These are phyloP conservation scores for Citrullus colocynthis DNA, from an alignment of 306 rosid species.

Conservation along the genomic window DNA sequence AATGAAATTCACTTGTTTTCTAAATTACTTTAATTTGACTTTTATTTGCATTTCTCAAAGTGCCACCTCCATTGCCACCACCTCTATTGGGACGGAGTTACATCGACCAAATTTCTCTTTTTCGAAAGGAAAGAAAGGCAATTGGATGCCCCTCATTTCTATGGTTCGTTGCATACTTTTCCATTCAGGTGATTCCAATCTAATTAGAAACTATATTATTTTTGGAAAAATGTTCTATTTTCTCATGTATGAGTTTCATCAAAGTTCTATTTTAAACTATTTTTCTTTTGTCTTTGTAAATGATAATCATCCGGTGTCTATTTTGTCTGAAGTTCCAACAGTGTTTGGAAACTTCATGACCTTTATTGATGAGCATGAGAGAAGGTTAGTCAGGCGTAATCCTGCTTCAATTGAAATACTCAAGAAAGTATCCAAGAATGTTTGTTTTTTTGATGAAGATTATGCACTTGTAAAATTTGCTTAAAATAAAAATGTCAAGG, in stretches of 20 bases:
- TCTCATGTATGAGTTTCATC: not conserved
- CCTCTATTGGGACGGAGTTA: constrained; percentile 83
- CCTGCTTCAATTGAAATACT: not conserved
- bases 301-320: not conserved
- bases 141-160: constrained; percentile 67
- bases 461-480: not conserved
- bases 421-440: not conserved
- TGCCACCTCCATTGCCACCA: constrained; percentile 92
- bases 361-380: not conserved
- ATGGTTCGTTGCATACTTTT: constrained; percentile 42
- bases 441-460: not conserved
- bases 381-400: not conserved
- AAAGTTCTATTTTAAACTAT: not conserved
- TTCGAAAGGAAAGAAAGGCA: constrained; percentile 53
- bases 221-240: not conserved
- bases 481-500: not conserved
- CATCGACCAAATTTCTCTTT: constrained; percentile 37
- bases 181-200: constrained; percentile 45
- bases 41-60: constrained; percentile 54
- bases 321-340: not conserved
- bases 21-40: not conserved
- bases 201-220: not conserved
- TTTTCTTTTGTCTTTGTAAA: not conserved
- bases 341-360: not conserved
- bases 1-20: not conserved